A percentile compares a stretch with the other conserved stretches of the same genome.
phyloP scores from a whole-genome alignment of 129 eudicot genomes.

The Cynara cardunculus region DNA sequence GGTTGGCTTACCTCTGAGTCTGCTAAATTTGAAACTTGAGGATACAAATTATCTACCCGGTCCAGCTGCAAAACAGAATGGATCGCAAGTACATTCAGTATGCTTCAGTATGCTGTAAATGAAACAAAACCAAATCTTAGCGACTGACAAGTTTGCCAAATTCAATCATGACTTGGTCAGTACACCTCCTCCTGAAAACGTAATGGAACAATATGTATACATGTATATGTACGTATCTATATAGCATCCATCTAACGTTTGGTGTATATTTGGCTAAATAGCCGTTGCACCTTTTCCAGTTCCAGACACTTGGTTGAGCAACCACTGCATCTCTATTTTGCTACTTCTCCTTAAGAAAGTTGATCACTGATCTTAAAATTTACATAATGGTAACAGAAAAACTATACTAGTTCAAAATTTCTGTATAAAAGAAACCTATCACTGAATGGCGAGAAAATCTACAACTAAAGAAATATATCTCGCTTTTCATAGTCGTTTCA shows the following conservation, averaged over 20 bases:
- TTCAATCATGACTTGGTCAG: neutral
- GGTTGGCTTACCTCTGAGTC: constrained; percentile 32
- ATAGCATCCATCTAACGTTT: neutral
- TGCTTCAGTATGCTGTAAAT: neutral
- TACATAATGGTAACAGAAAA: neutral
- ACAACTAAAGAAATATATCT: neutral
- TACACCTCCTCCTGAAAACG: neutral
- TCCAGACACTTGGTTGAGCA: neutral
- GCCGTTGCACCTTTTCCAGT: neutral
- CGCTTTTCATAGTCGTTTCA: neutral
- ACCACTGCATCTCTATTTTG: neutral
- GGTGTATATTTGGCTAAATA: neutral
- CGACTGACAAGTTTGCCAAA: neutral
- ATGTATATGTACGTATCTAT: neutral
- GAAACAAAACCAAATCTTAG: neutral
- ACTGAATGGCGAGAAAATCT: neutral
- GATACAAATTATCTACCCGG: constrained; percentile 23
- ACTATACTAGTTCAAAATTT: neutral
- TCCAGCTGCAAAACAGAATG: constrained; percentile 25
- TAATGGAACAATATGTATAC: neutral
- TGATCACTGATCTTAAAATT: neutral
- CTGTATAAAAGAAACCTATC: neutral
- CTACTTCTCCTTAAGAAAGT: neutral
- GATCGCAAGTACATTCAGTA: neutral
- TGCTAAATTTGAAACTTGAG: constrained; percentile 30